Percentiles rank a stretch among this genome's conserved stretches.
Evolutionary conservation across 371 early-diverging fungal genomes (phyloP).

Genomic region (Rhizomucor miehei): DNA sequence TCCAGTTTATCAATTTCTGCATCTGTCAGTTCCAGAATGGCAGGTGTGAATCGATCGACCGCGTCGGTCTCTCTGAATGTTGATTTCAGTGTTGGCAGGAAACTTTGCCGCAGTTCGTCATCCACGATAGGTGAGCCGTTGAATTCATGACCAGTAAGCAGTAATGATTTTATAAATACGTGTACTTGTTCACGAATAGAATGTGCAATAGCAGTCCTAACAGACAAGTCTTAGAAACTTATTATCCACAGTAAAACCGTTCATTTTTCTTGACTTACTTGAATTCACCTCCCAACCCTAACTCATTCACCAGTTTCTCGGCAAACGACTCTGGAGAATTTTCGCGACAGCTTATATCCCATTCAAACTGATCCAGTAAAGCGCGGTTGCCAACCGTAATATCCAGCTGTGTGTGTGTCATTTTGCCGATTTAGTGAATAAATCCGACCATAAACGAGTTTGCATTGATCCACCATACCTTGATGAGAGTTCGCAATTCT

Average conservation of each 20-base stretch:
- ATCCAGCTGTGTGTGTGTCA: slow-evolving; percentile 31
- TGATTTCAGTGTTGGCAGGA: slow-evolving; percentile 62
- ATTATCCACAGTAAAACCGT: not conserved
- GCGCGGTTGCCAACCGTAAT: slow-evolving; percentile 66
- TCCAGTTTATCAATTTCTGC: slow-evolving; percentile 78
- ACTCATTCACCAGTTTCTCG: slow-evolving; percentile 59
- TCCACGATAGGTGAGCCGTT: slow-evolving; percentile 64
- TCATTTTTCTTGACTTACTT: slow-evolving; percentile 38
- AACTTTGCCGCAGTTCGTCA: slow-evolving; percentile 66
- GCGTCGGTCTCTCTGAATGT: slow-evolving; percentile 50
- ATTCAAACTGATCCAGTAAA: slow-evolving; percentile 89
- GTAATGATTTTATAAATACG: slow-evolving; percentile 75
- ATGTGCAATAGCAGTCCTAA: slow-evolving; percentile 87
- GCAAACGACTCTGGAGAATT: slow-evolving; percentile 82
- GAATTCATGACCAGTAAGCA: slow-evolving; percentile 79
- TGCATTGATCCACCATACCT: slow-evolving; percentile 5
- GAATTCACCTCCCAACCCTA: slow-evolving; percentile 77
- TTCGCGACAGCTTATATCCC: slow-evolving; percentile 76
- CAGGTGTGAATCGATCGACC: slow-evolving; percentile 61
- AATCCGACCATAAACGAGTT: too few species aligned
- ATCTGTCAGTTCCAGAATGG: slow-evolving; percentile 64
- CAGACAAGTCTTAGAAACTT: slow-evolving; percentile 6
- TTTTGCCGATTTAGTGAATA: not conserved
- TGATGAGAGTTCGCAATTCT: slow-evolving; percentile 29
- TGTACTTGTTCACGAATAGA: slow-evolving; percentile 93